Base-by-base conservation (phyloP, 73 alveolate species). In the Blepharisma stoltei region DNA sequence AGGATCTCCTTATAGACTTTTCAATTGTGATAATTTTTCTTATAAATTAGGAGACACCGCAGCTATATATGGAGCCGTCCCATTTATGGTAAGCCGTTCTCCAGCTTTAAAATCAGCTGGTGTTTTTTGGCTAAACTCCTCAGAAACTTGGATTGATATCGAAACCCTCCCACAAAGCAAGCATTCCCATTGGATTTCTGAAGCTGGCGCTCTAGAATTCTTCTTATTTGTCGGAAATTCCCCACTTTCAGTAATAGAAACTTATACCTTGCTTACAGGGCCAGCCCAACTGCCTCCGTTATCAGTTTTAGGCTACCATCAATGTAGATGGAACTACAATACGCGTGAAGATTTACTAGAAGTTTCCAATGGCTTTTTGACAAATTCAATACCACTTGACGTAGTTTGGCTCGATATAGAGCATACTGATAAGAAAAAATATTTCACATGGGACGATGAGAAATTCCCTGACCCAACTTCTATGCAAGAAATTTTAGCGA, bases 1-100 rank as follows among this genome's bases (percentile, higher is more conserved):
- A 5, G 71, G 65, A 7, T 37, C 43, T 6, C 81, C 81, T 3
- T 92, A 92, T 55, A 88, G 95, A 77, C 85, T 92, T 66, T 92
- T 87, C 89, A 92, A 92, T 77, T 80, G 90, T 73, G 98, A 92
- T 81, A 89, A 90, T 41, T 92, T 90, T 87, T 89, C 89, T 75
- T 92, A 84, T 75, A 89, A 80, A 47, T 82, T 87, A 38, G 87
- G 90, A 60, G 86, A 86, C 47, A 78, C 86, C 48, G 67, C 71
- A 79, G 92, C 94, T n/a, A 54, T 92, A 41, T 92, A 92, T 80
- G 98, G 98, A 14, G 78, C 93, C 0, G 82, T 92, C 54, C 98
- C 98, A 25, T 89, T 75, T 82, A 80, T 92, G 3, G 55, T 84
- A 76, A 54, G 84, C 7, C 21, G 60, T 21, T 7, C 48, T 44